Conservation (phyloP, 352 stramenopile species). For the Globisporangium rhizosaccharum region DNA sequence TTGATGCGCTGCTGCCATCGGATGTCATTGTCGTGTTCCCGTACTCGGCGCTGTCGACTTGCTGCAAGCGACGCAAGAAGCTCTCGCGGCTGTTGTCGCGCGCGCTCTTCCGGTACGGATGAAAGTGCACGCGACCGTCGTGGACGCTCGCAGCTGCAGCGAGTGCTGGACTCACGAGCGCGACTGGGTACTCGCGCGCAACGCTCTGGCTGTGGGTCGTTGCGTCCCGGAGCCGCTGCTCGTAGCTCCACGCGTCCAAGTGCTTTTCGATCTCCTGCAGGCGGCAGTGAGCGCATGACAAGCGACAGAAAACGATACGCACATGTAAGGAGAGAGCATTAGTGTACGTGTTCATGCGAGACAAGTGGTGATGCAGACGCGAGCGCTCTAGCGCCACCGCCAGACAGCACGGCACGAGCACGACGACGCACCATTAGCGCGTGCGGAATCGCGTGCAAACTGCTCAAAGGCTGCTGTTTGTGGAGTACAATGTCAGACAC, state of each 20-base stretch:
- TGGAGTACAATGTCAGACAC: background rate
- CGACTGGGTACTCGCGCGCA: constrained; percentile 31
- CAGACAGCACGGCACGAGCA: background rate
- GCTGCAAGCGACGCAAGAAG: constrained; percentile 34
- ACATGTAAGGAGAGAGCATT: background rate
- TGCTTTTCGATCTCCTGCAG: constrained; percentile 33
- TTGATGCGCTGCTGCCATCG: constrained; percentile 17
- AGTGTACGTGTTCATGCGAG: background rate
- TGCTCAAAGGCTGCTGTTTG: too few species aligned
- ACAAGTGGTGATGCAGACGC: background rate
- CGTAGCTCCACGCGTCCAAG: constrained; percentile 43
- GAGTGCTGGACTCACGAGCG: constrained; percentile 25
- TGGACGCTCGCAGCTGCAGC: background rate
- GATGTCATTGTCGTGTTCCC: constrained; percentile 5
- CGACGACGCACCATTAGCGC: background rate
- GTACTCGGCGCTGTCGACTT: constrained; percentile 46
- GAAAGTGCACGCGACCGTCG: constrained; percentile 5
- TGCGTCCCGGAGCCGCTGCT: constrained; percentile 46
- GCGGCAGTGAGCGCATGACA: background rate
- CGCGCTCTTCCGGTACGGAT: constrained; percentile 3
- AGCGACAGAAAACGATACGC: background rate
- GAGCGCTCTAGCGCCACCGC: background rate
- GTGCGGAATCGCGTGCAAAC: background rate
- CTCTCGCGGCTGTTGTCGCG: constrained; percentile 27
- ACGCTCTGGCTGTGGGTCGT: constrained; percentile 41